Evolutionary conservation across 441 rosid genomes (phyloP), one percentile per base, ranked within the genome.

Genomic region (Populus hybrid): DNA sequence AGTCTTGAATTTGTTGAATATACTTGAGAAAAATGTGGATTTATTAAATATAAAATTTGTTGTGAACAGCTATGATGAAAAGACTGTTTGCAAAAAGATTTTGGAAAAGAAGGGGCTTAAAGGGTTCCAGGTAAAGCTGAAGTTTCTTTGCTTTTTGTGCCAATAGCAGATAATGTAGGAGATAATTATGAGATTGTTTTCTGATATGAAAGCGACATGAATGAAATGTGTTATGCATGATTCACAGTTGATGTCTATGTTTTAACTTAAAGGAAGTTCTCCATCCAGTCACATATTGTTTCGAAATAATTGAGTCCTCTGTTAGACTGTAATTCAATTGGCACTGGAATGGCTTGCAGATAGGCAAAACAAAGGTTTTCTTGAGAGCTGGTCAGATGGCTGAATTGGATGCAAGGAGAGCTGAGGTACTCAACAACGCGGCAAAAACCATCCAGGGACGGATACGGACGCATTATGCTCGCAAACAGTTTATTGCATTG

Each of bases 381-480:
- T 81, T 96, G 78, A 91, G 99, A 84, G 98, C 98, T 12, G 99
- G 99, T 78, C 99, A 97, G 87, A 97, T 97, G 98, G 99, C 99
- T 77, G 99, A 94, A 85, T 84, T 96, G 75, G 99, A 96, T 80
- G 91, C 98, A 80, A 82, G 91, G 78, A 93, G 99, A 76, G 83
- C 98, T 66, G 94, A 88, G 87, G 91, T 96, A 14, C 93, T 96
- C 79, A 90, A 85, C 78, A 83, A n/a, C 69, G 99, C 98, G 69
- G 99, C 99, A 9, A 94, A 88, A 87, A 86, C 83, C n/a, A 90
- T 96, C 79, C 99, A 96, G 82, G 78, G 97, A 42, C 91, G 95
- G 1, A 76, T 94, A 73, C 83, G 88, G 53, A 94, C 99, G 74
- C 92, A 94, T 79, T 80, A 80, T 30, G 89, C 98, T 81, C 91